phyloP scores from a whole-genome alignment of 148 eudicot genomes.

The Vaccinium darrowii region DNA sequence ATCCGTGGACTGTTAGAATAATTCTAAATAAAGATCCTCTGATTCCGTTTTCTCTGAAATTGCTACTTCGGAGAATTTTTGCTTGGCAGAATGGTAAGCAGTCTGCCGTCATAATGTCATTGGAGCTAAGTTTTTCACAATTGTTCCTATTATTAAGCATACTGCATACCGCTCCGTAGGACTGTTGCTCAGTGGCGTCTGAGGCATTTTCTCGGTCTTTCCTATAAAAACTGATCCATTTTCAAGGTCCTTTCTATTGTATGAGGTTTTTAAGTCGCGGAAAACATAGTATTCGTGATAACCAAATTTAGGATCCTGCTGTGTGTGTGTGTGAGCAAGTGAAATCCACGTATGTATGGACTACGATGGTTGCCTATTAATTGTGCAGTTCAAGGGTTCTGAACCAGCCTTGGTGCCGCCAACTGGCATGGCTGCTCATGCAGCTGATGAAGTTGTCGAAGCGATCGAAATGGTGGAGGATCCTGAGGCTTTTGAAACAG shows the following conservation, averaged over 20 bases:
- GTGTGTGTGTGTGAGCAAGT: not conserved
- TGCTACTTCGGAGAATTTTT: not conserved
- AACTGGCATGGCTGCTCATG: slow-evolving; percentile 87
- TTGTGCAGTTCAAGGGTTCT: slow-evolving; percentile 35
- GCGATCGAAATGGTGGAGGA: slow-evolving; percentile 45
- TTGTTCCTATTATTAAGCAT: not conserved
- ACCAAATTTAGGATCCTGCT: not conserved
- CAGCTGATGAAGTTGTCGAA: slow-evolving; percentile 55
- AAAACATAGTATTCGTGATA: not conserved
- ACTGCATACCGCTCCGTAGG: not conserved
- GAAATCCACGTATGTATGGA: not conserved
- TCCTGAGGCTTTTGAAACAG: slow-evolving; percentile 29
- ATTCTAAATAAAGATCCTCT: not conserved
- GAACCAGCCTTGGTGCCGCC: slow-evolving; percentile 50
- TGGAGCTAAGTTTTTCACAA: not conserved
- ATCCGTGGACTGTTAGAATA: not conserved
- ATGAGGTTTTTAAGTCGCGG: not conserved
- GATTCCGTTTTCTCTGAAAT: not conserved
- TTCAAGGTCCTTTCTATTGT: not conserved
- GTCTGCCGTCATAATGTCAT: not conserved
- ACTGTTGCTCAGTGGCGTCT: not conserved
- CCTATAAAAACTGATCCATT: not conserved
- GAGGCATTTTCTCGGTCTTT: not conserved
- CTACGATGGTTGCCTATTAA: slow-evolving; percentile 9
- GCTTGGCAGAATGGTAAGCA: not conserved